phyloP scores from a whole-genome alignment of 768 basidiomycete genomes.

The Podaxis mareebaensis region DNA sequence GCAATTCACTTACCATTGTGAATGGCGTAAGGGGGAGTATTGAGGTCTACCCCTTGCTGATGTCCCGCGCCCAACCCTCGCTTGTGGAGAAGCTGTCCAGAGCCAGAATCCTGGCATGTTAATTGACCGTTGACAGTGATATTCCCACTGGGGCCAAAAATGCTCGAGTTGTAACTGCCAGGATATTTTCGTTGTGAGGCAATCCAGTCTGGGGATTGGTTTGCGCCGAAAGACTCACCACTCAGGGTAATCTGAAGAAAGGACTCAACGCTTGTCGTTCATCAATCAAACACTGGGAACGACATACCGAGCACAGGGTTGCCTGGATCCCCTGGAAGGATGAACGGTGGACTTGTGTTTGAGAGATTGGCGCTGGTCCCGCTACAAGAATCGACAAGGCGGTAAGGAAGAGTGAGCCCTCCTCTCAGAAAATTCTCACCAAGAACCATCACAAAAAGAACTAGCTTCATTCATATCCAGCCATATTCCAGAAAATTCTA shows the following conservation, averaged over 20 bases:
- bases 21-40: conserved; percentile 65
- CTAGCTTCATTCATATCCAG: conserved; percentile 37
- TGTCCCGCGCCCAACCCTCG: conserved; percentile 54
- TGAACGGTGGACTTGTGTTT: conserved; percentile 53
- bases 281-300: conserved; percentile 2
- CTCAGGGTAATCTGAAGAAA: conserved; percentile 58
- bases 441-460: conserved; percentile 36
- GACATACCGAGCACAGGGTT: conserved; percentile 41
- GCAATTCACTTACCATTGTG: conserved; percentile 56
- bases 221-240: conserved; percentile 40
- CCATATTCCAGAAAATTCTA: conserved; percentile 35
- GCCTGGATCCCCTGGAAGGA: conserved; percentile 59
- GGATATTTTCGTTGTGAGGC: conserved; percentile 8
- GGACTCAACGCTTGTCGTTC: conserved; percentile 6
- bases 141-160: conserved; percentile 72
- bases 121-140: conserved; percentile 68
- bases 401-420: not conserved
- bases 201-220: conserved; percentile 5
- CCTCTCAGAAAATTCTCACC: conserved; percentile 23
- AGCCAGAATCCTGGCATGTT: conserved; percentile 40
- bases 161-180: conserved; percentile 57
- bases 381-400: conserved; percentile 29
- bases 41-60: conserved; percentile 49
- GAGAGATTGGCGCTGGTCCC: conserved; percentile 59
- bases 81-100: conserved; percentile 28